Evolutionary conservation across 495 filamentous ascomycete species (phyloP).

Genomic region (Penicillium subrubescens): DNA sequence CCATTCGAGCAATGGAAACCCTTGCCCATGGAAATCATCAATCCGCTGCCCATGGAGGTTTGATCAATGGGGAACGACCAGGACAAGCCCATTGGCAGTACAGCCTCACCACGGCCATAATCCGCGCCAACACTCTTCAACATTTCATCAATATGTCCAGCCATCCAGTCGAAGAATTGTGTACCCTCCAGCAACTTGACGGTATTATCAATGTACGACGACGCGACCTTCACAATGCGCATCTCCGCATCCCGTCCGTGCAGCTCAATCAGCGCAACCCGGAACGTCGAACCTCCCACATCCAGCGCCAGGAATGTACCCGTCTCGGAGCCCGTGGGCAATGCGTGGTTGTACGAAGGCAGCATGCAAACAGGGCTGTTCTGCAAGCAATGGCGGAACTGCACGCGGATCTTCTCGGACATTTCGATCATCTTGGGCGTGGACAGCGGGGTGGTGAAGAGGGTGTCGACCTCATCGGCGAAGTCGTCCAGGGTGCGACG

Average conservation of each 20-base stretch:
- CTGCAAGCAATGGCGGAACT: slow-evolving; percentile 56
- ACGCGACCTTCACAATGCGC: slow-evolving; percentile 52
- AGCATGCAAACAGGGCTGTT: slow-evolving; percentile 63
- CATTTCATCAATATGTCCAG: slow-evolving; percentile 60
- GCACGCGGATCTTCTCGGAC: slow-evolving; percentile 60
- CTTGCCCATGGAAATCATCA: slow-evolving; percentile 67
- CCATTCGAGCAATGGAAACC: slow-evolving; percentile 62
- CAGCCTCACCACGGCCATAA: slow-evolving; percentile 37
- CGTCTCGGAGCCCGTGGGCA: slow-evolving; percentile 61
- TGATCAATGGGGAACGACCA: slow-evolving; percentile 73
- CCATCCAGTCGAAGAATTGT: slow-evolving; percentile 72
- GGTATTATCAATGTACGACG: slow-evolving; percentile 55
- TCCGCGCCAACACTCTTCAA: slow-evolving; percentile 41
- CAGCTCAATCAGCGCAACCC: slow-evolving; percentile 63
- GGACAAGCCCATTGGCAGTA: slow-evolving; percentile 61
- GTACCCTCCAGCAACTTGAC: slow-evolving; percentile 56
- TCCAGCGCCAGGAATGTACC: slow-evolving; percentile 65
- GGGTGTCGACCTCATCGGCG: slow-evolving; percentile 49
- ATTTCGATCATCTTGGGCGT: slow-evolving; percentile 51
- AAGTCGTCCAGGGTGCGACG: slow-evolving; percentile 54
- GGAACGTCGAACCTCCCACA: slow-evolving; percentile 69
- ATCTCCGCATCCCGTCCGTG: slow-evolving; percentile 51
- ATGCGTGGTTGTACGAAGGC: slow-evolving; percentile 63
- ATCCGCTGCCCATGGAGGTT: slow-evolving; percentile 59
- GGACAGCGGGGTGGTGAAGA: slow-evolving; percentile 49